A percentile compares a stretch with the other conserved stretches of the same genome.
These are phyloP conservation scores for Chrysosporium keratinophilum DNA, from an alignment of 2,329 filamentous ascomycete genomes.

Conservation along the genomic window DNA sequence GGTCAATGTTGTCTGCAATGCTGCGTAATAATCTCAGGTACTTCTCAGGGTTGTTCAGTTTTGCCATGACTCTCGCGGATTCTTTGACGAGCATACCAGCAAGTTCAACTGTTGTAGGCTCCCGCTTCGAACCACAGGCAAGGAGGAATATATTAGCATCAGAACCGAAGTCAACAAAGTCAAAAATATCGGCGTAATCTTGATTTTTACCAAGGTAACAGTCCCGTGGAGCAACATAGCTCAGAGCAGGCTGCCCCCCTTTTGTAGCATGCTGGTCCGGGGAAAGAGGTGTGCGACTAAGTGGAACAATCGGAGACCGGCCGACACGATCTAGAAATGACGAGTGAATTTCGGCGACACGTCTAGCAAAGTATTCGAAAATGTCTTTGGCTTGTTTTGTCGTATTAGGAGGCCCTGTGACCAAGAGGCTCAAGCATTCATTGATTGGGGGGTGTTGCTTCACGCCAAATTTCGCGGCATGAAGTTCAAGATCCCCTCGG, in stretches of 20 bases:
- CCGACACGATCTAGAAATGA: conserved; percentile 51
- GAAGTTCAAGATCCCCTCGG: conserved; percentile 60
- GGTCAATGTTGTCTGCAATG: conserved; percentile 60
- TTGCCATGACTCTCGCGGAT: conserved; percentile 68
- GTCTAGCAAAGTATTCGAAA: conserved; percentile 74
- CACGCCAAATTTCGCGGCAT: conserved; percentile 81
- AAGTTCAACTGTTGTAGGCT: conserved; percentile 79
- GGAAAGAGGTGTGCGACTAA: conserved; percentile 31
- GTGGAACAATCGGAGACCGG: conserved; percentile 61
- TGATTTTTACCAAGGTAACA: conserved; percentile 68
- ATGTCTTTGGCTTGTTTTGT: conserved; percentile 56
- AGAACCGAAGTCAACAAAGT: conserved; percentile 87
- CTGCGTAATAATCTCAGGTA: conserved; percentile 75
- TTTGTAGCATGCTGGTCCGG: conserved; percentile 30
- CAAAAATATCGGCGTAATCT: conserved; percentile 81
- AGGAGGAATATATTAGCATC: conserved; percentile 82
- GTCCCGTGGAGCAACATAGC: conserved; percentile 56
- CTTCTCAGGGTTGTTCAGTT: conserved; percentile 70
- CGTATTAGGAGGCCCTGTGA: conserved; percentile 60
- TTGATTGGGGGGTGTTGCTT: conserved; percentile 67
- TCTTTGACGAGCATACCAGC: conserved; percentile 74
- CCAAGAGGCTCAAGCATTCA: conserved; percentile 62
- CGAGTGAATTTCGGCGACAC: conserved; percentile 61
- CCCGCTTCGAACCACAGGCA: conserved; percentile 78
- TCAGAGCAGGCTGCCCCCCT: conserved; percentile 30